Conservation (phyloP, 2,329 filamentous ascomycete genomes). For the Aspergillus eucalypticola region DNA sequence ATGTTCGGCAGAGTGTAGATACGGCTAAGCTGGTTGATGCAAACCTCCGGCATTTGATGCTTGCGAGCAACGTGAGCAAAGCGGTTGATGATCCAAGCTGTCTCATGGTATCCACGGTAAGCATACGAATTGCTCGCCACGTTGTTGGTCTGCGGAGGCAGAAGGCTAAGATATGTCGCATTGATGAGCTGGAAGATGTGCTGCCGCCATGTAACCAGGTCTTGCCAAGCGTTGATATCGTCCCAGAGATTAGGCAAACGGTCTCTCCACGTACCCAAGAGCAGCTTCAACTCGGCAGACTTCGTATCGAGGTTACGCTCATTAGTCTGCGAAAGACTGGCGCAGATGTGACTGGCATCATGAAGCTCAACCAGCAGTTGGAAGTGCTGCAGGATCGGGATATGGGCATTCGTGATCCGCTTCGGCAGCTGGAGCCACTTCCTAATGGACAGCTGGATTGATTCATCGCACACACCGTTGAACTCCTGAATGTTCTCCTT, state of each 20-base stretch:
- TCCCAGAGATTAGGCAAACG: constrained; percentile 97
- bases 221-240: constrained; percentile 98
- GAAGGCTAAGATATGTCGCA: constrained; percentile 79
- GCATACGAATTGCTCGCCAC: constrained; percentile 90
- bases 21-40: constrained; percentile 92
- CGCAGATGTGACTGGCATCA: constrained; percentile 94
- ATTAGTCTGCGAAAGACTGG: constrained; percentile 82
- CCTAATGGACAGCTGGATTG: constrained; percentile 92
- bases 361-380: constrained; percentile 96
- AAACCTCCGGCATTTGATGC: constrained; percentile 94
- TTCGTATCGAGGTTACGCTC: constrained; percentile 86
- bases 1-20: constrained; percentile 99
- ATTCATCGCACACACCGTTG: constrained; percentile 88
- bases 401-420: constrained; percentile 90
- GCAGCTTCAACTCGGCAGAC: constrained; percentile 90
- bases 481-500: constrained; percentile 80
- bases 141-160: constrained; percentile 78
- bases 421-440: constrained; percentile 99
- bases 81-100: constrained; percentile 98
- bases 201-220: constrained; percentile 98
- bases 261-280: constrained; percentile 93
- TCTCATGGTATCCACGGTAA: constrained; percentile 97
- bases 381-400: constrained; percentile 94
- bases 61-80: constrained; percentile 98
- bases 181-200: constrained; percentile 99